Evolutionary conservation across 306 rosid genomes (phyloP), one percentile per base, ranked within the genome.

Genomic region (Vigna trinervia): DNA sequence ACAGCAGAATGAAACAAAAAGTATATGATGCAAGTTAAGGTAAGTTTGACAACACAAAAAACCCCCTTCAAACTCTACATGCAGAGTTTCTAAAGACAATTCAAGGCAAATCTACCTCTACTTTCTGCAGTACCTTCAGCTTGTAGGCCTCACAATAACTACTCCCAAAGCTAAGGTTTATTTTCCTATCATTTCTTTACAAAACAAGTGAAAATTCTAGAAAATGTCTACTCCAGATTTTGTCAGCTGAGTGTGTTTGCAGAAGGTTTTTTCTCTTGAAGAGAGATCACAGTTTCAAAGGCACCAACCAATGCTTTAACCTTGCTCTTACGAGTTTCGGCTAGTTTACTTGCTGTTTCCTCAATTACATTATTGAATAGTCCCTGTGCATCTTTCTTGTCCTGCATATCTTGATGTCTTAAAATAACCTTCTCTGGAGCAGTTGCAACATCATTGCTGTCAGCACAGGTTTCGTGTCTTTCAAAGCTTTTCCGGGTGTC

Each of bases 291-390:
- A 53, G 98, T 89, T 89, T 95, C 98, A 68, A 95, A 95, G 69
- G 98, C 98, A 75, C 98, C 95, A 76, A 95, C 98, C 87, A 95
- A 85, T 68, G 98, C 98, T 83, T 95, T 95, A 71, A 95, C 98
- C 87, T 92, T 95, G 87, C 98, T 95, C 88, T 89, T 92, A 77
- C 87, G 82, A 56, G 89, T 41, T 83, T 87, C 95, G 7, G 73
- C 98, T 0, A 95, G 89, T 82, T 92, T 95, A 78, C 90, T 90
- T 30, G 98, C 98, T 0, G 98, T 89, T 84, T 92, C 98, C 84
- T 95, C 96, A 0, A 95, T 95, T 3, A 95, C 97, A 68, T 85
- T 89, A 75, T 95, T 95, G 9, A 91, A 86, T 87, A 95, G 85
- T 34, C 91, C 92, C 73, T 83, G 91, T 10, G 86, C 93, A 50